phyloP scores from a whole-genome alignment of 306 rosid genomes.

The Myrica gale region DNA sequence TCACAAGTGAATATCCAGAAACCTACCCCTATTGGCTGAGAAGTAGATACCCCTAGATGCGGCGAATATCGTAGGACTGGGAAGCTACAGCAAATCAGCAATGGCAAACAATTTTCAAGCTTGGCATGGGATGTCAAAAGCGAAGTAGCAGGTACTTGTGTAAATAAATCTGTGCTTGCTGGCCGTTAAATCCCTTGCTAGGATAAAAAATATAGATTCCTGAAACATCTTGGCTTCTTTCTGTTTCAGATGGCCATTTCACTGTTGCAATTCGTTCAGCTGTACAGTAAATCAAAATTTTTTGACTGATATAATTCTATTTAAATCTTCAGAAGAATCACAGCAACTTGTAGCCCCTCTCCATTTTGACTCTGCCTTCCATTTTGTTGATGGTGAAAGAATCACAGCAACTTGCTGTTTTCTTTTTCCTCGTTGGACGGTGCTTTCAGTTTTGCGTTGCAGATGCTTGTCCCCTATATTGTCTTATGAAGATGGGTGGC shows the following conservation, averaged over 20 bases:
- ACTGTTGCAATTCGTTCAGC: conserved; percentile 36
- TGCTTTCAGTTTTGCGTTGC: not conserved
- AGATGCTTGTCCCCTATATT: not conserved
- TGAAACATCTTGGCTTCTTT: conserved; percentile 37
- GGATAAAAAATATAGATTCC: conserved; percentile 25
- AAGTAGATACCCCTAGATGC: conserved; percentile 30
- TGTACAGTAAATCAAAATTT: conserved; percentile 53
- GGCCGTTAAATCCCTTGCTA: conserved; percentile 28
- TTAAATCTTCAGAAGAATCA: conserved; percentile 19
- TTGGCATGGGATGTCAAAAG: conserved; percentile 25
- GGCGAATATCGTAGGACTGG: conserved; percentile 24
- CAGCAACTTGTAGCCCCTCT: not conserved
- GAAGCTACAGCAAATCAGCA: conserved; percentile 24
- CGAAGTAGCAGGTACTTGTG: conserved; percentile 47
- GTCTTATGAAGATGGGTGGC: not conserved
- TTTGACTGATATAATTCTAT: conserved; percentile 29
- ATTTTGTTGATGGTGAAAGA: conserved; percentile 2
- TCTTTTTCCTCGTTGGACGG: not conserved
- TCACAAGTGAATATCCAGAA: conserved; percentile 21
- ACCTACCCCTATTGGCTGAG: conserved; percentile 20
- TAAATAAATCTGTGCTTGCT: conserved; percentile 46
- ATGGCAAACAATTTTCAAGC: conserved; percentile 37
- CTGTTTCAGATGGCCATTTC: no score
- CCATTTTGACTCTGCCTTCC: not conserved
- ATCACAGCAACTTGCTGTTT: not conserved